Evolutionary conservation across 345 rosid genomes (phyloP).

Genomic region (Trapa incisa): DNA sequence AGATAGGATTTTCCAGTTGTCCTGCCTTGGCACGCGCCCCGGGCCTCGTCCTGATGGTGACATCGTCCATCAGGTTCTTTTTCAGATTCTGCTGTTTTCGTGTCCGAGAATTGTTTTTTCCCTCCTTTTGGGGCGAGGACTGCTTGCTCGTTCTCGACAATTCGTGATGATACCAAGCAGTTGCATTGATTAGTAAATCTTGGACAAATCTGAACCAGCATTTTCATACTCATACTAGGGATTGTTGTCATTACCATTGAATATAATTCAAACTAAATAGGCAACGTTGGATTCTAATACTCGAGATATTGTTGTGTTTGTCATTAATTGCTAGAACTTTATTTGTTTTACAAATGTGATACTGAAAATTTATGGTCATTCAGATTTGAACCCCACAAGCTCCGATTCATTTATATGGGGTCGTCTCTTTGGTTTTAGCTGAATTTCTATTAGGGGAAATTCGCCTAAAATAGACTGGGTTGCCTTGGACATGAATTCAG

Average conservation of each 20-base stretch:
- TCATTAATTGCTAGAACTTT: background rate
- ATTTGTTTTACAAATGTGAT: background rate
- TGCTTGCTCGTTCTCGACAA: no score
- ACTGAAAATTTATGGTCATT: background rate
- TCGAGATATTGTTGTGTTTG: background rate
- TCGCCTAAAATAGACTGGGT: no score
- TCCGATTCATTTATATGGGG: background rate
- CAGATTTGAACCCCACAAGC: background rate
- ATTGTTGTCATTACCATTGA: background rate
- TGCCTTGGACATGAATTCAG: background rate
- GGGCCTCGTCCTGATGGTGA: constrained; percentile 38
- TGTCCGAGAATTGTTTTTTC: no score
- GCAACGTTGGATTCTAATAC: background rate
- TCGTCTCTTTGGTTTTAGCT: background rate
- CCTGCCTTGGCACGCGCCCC: constrained; percentile 55
- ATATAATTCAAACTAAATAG: background rate
- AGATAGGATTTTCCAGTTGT: constrained; percentile 44
- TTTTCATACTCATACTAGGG: background rate
- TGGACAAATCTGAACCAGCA: background rate
- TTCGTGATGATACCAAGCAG: no score
- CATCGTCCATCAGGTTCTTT: constrained; percentile 29
- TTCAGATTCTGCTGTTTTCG: background rate
- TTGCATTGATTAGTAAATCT: no score
- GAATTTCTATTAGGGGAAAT: background rate
- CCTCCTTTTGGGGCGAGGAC: no score